Conservation (phyloP, 2,329 filamentous ascomycete genomes). For the Diaporthe velutina region DNA sequence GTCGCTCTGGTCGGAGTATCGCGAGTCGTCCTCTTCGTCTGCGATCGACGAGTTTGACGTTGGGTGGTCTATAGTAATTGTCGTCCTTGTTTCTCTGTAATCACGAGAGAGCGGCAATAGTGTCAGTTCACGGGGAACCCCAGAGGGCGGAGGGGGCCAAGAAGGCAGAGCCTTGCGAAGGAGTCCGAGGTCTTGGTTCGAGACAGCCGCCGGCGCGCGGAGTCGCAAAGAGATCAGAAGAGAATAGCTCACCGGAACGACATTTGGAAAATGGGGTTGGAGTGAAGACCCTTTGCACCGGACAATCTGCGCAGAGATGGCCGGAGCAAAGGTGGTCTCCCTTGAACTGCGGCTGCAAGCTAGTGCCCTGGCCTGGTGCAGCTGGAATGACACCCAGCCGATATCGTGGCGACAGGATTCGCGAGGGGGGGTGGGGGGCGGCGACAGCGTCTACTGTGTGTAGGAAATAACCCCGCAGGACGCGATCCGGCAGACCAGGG, state of each 20-base stretch:
- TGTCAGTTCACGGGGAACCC: slow-evolving; percentile 21
- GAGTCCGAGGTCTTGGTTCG: slow-evolving; percentile 1
- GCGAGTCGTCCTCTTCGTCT: slow-evolving; percentile 57
- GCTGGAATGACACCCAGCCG: slow-evolving; percentile 35
- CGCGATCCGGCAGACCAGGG: slow-evolving; percentile 28
- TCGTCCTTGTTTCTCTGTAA: slow-evolving; percentile 39
- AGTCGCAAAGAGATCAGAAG: slow-evolving; percentile 13
- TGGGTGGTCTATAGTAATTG: slow-evolving; percentile 45
- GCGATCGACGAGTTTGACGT: slow-evolving; percentile 51
- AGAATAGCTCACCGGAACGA: slow-evolving; percentile 45
- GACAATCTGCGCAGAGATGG: slow-evolving; percentile 59
- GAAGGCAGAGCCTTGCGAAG: background rate
- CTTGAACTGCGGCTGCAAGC: slow-evolving; percentile 19
- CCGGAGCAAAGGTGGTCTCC: slow-evolving; percentile 57
- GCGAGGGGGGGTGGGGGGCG: slow-evolving; percentile 22
- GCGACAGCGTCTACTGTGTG: slow-evolving; percentile 29
- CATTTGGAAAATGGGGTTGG: slow-evolving; percentile 49
- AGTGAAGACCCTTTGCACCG: slow-evolving; percentile 58
- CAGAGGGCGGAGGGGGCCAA: background rate
- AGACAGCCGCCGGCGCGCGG: background rate
- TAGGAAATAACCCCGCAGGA: slow-evolving; percentile 32
- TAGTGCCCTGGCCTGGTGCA: slow-evolving; percentile 16
- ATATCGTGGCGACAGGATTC: slow-evolving; percentile 29
- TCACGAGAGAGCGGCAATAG: background rate
- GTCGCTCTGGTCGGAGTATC: slow-evolving; percentile 49